A percentile compares a stretch with the other conserved stretches of the same genome.
phyloP scores from a whole-genome alignment of 2,329 filamentous ascomycete species.

The Delphinella strobiligena region DNA sequence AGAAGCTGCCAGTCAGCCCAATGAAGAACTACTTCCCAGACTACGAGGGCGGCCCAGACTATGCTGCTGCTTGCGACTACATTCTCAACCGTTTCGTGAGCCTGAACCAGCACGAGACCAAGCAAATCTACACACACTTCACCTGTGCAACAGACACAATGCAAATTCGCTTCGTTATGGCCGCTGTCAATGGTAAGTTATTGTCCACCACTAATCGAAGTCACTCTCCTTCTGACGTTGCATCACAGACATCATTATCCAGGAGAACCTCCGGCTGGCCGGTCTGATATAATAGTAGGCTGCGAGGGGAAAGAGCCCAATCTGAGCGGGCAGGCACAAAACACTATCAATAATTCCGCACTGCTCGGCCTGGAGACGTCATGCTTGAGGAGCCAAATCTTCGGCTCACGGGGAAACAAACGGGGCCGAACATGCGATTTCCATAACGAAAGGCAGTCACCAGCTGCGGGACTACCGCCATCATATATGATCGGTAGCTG shows the following conservation, averaged over 20 bases:
- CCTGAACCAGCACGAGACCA: constrained; percentile 96
- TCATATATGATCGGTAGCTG: background rate
- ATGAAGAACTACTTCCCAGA: constrained; percentile 70
- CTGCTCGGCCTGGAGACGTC: background rate
- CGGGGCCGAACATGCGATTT: background rate
- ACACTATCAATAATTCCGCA: background rate
- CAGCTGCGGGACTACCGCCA: background rate
- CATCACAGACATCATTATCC: constrained; percentile 87
- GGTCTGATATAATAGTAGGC: constrained; percentile 64
- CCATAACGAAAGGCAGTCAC: background rate
- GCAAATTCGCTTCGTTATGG: constrained; percentile 99
- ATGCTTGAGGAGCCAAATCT: no score
- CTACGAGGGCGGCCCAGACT: constrained; percentile 89
- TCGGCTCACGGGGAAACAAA: no score
- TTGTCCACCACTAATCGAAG: background rate
- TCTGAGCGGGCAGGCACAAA: no score
- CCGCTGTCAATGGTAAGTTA: constrained; percentile 83
- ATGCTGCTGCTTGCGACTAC: constrained; percentile 92
- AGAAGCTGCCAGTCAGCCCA: constrained; percentile 59
- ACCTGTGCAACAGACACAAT: constrained; percentile 98
- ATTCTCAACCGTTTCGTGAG: constrained; percentile 92
- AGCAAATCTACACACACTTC: constrained; percentile 99
- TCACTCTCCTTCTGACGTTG: constrained; percentile 29
- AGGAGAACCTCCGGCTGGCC: constrained; percentile 95
- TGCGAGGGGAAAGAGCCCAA: background rate